Conservation (phyloP, 1,284 basidiomycete genomes). For the Golubevia pallescens region DNA sequence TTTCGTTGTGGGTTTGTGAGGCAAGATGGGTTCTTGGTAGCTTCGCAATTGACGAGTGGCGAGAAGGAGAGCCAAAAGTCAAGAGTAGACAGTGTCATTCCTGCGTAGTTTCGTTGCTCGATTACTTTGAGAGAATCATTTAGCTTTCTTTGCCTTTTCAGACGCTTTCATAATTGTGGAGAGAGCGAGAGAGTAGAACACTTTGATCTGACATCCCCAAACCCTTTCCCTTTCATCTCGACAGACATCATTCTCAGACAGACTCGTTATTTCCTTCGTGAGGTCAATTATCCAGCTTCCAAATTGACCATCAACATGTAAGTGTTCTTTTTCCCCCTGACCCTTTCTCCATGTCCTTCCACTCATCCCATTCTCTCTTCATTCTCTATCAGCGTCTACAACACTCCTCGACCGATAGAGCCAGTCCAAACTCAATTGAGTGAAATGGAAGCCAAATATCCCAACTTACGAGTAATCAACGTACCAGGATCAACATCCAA, state of each 20-base stretch:
- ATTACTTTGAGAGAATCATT: too few relatives aligned
- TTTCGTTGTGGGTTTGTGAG: not conserved
- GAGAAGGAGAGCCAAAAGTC: too few relatives aligned
- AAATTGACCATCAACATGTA: conserved; percentile 41
- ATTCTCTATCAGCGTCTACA: conserved; percentile 27
- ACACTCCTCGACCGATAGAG: conserved; percentile 47
- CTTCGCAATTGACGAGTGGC: too few relatives aligned
- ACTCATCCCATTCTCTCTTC: too few relatives aligned
- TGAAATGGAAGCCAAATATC: conserved; percentile 28
- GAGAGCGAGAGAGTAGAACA: too few relatives aligned
- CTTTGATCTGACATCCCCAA: too few relatives aligned
- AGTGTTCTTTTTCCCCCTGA: not conserved
- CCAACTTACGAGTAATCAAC: conserved; percentile 34
- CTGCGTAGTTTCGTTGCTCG: too few relatives aligned
- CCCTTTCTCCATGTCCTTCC: not conserved
- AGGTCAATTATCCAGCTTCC: conserved; percentile 43
- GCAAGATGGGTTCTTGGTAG: too few relatives aligned
- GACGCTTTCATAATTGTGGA: too few relatives aligned
- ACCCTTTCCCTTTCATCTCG: too few relatives aligned
- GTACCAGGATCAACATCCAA: conserved; percentile 48
- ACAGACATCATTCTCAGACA: conserved; percentile 47
- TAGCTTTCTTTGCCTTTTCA: too few relatives aligned
- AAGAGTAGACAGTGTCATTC: too few relatives aligned
- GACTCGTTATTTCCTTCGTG: conserved; percentile 36
- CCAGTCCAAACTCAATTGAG: conserved; percentile 32